Conservation (phyloP, 768 basidiomycete species). For the Fomitopsis pulvina region DNA sequence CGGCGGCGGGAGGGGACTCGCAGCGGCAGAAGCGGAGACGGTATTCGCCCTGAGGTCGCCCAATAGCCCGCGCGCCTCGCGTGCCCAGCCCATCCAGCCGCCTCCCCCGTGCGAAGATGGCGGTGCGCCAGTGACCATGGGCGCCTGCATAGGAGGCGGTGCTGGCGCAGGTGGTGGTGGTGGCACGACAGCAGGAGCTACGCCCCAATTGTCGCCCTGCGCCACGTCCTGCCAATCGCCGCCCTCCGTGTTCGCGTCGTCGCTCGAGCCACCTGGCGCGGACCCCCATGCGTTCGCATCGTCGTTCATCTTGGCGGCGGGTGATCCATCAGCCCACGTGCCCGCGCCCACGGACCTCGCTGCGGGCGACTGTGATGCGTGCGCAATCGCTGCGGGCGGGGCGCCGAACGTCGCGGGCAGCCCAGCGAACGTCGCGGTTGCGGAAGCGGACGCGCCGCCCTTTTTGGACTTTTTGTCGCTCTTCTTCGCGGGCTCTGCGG, state of each 20-base stretch:
- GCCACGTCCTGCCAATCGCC: too few relatives aligned
- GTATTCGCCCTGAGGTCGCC: slow-evolving; percentile 9
- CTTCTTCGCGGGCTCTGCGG: neutral
- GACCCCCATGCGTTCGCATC: neutral
- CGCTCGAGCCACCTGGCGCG: neutral
- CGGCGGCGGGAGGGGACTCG: slow-evolving; percentile 1
- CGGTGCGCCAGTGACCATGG: neutral
- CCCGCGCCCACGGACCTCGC: neutral
- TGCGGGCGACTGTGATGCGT: neutral
- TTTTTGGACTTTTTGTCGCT: neutral
- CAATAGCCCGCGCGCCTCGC: slow-evolving; percentile 9
- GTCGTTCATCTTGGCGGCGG: neutral
- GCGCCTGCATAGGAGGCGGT: slow-evolving; percentile 4
- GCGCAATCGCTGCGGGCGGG: neutral
- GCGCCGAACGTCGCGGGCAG: neutral
- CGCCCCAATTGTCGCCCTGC: neutral
- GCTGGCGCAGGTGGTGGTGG: slow-evolving; percentile 3
- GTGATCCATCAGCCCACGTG: neutral
- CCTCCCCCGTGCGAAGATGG: neutral
- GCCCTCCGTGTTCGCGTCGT: too few relatives aligned
- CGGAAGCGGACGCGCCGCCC: neutral
- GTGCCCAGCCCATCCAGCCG: slow-evolving; percentile 14
- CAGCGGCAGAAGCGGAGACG: neutral
- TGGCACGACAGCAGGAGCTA: neutral
- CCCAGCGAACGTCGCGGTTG: neutral